Evolutionary conservation across 331 rosid species (phyloP).

Genomic region (Quercus phellos): DNA sequence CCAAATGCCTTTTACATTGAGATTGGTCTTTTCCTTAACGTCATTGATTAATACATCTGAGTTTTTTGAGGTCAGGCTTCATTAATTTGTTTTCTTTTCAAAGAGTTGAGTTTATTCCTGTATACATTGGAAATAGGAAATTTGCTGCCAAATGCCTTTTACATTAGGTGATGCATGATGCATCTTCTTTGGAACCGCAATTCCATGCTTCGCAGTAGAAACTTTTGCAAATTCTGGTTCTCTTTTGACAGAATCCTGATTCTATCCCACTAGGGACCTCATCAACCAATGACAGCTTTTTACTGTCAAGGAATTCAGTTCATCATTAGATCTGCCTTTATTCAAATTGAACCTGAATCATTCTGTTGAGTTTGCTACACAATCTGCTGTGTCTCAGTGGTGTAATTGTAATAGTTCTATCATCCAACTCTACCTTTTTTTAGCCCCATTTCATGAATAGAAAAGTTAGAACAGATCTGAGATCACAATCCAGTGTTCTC

Average conservation of each 20-base stretch:
- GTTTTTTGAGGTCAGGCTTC: conserved; percentile 72
- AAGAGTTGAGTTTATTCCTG: neutral
- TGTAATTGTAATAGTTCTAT: neutral
- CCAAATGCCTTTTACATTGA: neutral
- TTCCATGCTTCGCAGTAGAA: neutral
- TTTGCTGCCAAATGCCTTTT: neutral
- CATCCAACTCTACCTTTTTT: neutral
- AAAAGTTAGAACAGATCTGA: neutral
- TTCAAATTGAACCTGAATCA: neutral
- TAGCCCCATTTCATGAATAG: neutral
- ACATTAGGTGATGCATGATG: neutral
- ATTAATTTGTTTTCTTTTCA: neutral
- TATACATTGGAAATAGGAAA: neutral
- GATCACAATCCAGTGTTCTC: neutral
- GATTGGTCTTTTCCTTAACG: conserved; percentile 50
- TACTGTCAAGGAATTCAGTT: neutral
- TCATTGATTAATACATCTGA: conserved; percentile 81
- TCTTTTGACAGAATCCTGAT: conserved; percentile 2
- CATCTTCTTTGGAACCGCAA: neutral
- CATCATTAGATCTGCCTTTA: neutral
- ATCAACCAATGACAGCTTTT: neutral
- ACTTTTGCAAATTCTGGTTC: neutral
- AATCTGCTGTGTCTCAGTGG: neutral
- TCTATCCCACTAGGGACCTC: neutral
- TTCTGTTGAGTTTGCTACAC: neutral